phyloP scores from a whole-genome alignment of 371 early-diverging fungal genomes.

The Lichtheimia corymbifera region DNA sequence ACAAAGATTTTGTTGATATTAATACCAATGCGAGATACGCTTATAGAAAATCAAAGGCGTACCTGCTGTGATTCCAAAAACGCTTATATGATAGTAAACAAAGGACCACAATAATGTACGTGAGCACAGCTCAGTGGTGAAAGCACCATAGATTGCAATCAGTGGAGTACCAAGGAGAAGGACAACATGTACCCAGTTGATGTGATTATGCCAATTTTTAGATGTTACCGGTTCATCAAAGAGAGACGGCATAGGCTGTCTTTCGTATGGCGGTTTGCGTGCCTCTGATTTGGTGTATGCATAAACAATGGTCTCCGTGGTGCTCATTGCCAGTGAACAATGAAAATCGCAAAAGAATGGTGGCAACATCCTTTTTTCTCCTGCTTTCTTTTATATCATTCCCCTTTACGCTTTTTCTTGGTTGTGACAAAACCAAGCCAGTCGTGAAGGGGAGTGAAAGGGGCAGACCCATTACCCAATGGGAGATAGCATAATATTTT shows the following conservation, averaged over 20 bases:
- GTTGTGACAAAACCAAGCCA: no score
- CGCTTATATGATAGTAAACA: conserved; percentile 81
- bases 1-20: background rate
- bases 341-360: no score
- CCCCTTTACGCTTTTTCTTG: no score
- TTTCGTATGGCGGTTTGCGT: conserved; percentile 44
- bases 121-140: conserved; percentile 63
- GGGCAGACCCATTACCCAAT: no score
- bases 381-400: no score
- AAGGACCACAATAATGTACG: conserved; percentile 79
- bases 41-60: conserved; percentile 2
- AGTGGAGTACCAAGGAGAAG: conserved; percentile 77
- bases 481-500: no score
- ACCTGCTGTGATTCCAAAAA: conserved; percentile 92
- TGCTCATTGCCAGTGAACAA: no score
- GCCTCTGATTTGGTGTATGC: conserved; percentile 50
- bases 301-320: conserved; percentile 20
- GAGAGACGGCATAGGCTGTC: conserved; percentile 46
- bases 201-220: conserved; percentile 54
- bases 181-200: conserved; percentile 84
- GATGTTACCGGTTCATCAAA: conserved; percentile 54
- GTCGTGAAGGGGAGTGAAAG: no score
- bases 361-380: no score
- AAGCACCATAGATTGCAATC: conserved; percentile 78
- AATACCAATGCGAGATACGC: background rate